Percentiles rank a stretch among this genome's conserved stretches.
Evolutionary conservation across 441 rosid genomes (phyloP).

Genomic region (Jatropha podagrica): DNA sequence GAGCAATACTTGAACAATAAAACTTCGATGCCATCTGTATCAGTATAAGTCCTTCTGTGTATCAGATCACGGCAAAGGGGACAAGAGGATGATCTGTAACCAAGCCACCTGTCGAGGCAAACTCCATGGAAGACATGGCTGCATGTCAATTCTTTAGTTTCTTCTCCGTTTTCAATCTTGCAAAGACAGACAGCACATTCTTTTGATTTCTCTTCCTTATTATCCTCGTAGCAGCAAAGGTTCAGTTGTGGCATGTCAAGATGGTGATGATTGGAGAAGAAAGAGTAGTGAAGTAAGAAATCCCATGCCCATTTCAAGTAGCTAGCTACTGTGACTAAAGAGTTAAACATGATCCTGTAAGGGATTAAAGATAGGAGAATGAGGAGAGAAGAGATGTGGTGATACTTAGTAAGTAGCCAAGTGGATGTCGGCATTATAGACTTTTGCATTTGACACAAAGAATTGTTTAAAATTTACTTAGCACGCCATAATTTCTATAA

Average conservation of each 20-base stretch:
- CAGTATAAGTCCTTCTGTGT: not conserved
- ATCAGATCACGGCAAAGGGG: constrained; percentile 33
- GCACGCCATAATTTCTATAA: no score
- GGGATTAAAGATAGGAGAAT: no score
- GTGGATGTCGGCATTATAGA: no score
- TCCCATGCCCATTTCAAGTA: constrained; percentile 22
- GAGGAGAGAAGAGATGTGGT: not conserved
- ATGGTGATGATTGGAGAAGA: not conserved
- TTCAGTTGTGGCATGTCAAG: not conserved
- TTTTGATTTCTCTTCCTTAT: not conserved
- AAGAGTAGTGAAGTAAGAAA: constrained; percentile 9
- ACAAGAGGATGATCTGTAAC: constrained; percentile 12
- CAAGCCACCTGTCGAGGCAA: constrained; percentile 32
- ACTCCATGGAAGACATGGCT: constrained; percentile 31
- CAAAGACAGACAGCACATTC: constrained; percentile 40
- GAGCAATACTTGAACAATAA: constrained; percentile 21
- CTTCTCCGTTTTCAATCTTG: constrained; percentile 29
- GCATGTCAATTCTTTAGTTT: constrained; percentile 29
- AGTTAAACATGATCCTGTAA: constrained; percentile 9
- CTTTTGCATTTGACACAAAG: no score
- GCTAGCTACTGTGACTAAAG: not conserved
- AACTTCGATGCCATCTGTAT: not conserved
- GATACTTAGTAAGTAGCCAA: no score
- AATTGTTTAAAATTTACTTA: no score
- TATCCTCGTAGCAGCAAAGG: not conserved